phyloP scores from a whole-genome alignment of 768 basidiomycete species.

The Dentipellis fragilis region DNA sequence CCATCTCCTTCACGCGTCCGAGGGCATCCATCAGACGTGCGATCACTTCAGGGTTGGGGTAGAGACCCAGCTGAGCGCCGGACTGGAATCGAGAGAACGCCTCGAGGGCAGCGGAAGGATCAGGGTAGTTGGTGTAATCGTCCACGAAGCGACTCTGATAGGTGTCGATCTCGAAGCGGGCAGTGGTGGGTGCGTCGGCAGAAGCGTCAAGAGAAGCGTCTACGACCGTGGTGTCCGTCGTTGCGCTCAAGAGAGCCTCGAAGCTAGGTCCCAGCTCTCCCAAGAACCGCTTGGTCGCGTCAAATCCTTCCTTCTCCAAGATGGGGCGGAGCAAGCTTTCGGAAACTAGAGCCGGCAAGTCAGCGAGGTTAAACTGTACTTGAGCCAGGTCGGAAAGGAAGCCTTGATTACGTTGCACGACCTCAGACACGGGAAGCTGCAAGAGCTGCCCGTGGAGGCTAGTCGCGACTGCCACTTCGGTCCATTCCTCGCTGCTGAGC shows the following conservation, averaged over 20 bases:
- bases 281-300: conserved; percentile 3
- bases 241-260: conserved; percentile 21
- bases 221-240: not conserved
- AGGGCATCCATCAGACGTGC: conserved; percentile 58
- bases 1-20: conserved; percentile 50
- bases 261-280: conserved; percentile 22
- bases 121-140: conserved; percentile 14
- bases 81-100: conserved; percentile 43
- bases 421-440: not conserved
- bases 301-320: conserved; percentile 4
- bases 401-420: not conserved
- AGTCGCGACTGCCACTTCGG: conserved; percentile 29
- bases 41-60: conserved; percentile 42
- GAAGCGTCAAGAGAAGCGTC: not conserved
- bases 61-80: conserved; percentile 32
- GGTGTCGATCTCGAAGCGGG: conserved; percentile 16
- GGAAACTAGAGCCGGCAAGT: not conserved
- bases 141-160: conserved; percentile 22
- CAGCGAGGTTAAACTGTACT: not conserved
- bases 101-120: conserved; percentile 18
- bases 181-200: not conserved
- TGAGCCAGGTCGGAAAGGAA: not conserved
- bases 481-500: conserved; percentile 34
- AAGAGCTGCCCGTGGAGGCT: not conserved
- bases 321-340: conserved; percentile 5